phyloP scores from a whole-genome alignment of 2,329 filamentous ascomycete genomes.

The Hirsutella minnesotensis region DNA sequence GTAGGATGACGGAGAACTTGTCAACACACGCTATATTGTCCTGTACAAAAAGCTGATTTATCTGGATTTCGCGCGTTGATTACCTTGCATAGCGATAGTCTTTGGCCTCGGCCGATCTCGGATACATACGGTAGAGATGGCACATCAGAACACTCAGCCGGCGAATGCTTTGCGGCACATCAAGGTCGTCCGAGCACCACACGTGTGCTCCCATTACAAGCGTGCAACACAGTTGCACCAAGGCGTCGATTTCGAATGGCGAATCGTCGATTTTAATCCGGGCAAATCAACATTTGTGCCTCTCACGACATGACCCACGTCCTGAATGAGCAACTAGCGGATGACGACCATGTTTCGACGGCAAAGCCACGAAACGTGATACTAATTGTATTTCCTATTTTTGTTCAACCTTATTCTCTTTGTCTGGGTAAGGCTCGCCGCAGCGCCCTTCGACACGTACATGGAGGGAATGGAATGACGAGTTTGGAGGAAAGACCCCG shows the following conservation, averaged over 20 bases:
- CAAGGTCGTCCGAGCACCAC: neutral
- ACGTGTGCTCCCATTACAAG: no score
- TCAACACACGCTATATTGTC: constrained; percentile 1
- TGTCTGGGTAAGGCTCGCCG: neutral
- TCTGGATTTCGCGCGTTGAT: neutral
- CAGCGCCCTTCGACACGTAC: constrained; percentile 2
- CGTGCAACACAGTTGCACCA: no score
- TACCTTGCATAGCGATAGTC: constrained; percentile 24
- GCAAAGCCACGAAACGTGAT: neutral
- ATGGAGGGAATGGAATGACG: constrained; percentile 2
- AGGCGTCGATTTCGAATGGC: no score
- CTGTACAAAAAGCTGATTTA: constrained; percentile 20
- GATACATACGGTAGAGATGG: constrained; percentile 4
- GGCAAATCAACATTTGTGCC: neutral
- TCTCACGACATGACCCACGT: neutral
- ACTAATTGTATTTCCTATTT: neutral
- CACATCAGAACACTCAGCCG: neutral
- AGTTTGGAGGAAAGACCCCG: neutral
- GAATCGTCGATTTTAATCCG: no score
- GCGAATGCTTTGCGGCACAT: neutral
- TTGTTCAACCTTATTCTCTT: neutral
- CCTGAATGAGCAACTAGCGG: neutral
- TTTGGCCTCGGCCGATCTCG: constrained; percentile 11
- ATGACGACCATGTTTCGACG: neutral
- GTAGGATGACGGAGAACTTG: no score